phyloP scores from a whole-genome alignment of 2,329 filamentous ascomycete species.

The Hymenoscyphus scutula region DNA sequence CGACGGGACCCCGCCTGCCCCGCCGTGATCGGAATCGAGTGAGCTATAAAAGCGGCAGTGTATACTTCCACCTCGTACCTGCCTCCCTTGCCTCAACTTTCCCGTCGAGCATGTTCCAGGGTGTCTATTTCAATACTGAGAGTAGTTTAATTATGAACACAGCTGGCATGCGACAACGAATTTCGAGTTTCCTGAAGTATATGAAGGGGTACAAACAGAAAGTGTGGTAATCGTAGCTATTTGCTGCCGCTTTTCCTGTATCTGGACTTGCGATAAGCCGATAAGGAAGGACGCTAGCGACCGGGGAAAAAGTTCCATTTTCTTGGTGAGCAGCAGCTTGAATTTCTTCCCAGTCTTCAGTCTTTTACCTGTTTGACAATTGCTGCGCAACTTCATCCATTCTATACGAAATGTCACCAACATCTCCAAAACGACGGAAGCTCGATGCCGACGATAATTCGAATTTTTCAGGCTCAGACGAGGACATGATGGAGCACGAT shows the following conservation, averaged over 20 bases:
- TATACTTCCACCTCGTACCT: too few relatives aligned
- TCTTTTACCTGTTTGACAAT: too few relatives aligned
- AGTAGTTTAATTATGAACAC: too few relatives aligned
- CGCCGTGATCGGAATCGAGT: neutral
- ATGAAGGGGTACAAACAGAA: too few relatives aligned
- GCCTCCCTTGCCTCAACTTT: too few relatives aligned
- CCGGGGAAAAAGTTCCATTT: slow-evolving; percentile 1
- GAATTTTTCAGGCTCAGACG: neutral
- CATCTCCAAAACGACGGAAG: slow-evolving; percentile 37
- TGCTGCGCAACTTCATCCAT: neutral
- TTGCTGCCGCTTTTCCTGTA: neutral
- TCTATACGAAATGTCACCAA: slow-evolving; percentile 15
- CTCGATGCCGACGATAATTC: slow-evolving; percentile 23
- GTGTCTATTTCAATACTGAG: too few relatives aligned
- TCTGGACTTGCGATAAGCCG: neutral
- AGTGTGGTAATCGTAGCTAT: too few relatives aligned
- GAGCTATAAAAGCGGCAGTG: too few relatives aligned
- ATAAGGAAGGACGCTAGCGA: neutral
- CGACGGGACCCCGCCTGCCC: neutral
- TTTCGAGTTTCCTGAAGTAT: too few relatives aligned
- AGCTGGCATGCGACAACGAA: too few relatives aligned
- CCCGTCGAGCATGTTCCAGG: too few relatives aligned
- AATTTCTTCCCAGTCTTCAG: neutral
- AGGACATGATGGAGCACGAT: neutral
- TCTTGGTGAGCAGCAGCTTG: neutral